Evolutionary conservation across 176 grass and related monocot species (phyloP).

Genomic region (Eleusine indica): DNA sequence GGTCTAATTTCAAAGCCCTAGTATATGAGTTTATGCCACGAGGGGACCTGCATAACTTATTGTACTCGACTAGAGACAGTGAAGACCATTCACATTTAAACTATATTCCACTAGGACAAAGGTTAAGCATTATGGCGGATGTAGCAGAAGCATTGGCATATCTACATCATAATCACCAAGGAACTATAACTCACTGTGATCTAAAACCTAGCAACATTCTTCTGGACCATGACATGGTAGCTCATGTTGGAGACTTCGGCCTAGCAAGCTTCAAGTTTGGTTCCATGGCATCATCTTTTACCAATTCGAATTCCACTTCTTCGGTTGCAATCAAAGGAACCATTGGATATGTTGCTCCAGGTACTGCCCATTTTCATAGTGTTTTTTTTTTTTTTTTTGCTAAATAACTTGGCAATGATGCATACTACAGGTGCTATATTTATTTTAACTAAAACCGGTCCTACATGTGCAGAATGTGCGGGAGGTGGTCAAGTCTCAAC

Average conservation of each 20-base stretch:
- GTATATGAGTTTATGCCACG: slow-evolving; percentile 32
- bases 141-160: slow-evolving; percentile 34
- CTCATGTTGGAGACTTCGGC: slow-evolving; percentile 40
- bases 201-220: slow-evolving; percentile 43
- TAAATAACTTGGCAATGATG: too few species aligned
- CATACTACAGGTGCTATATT: background rate
- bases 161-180: slow-evolving; percentile 12
- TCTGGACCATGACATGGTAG: background rate
- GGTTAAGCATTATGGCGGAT: slow-evolving; percentile 30
- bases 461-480: too few species aligned
- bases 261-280: slow-evolving; percentile 9
- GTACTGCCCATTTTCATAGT: background rate
- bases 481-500: too few species aligned
- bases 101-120: slow-evolving; percentile 18
- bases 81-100: background rate
- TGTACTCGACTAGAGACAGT: background rate
- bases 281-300: background rate
- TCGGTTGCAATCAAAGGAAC: too few species aligned
- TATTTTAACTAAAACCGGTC: too few species aligned
- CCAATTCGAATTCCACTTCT: too few species aligned
- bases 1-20: slow-evolving; percentile 40
- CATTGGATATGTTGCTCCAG: too few species aligned
- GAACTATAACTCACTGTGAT: slow-evolving; percentile 36
- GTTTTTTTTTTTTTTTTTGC: too few species aligned
- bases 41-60: slow-evolving; percentile 25